Evolutionary conservation across 345 rosid species (phyloP).

Genomic region (Corchorus olitorius): DNA sequence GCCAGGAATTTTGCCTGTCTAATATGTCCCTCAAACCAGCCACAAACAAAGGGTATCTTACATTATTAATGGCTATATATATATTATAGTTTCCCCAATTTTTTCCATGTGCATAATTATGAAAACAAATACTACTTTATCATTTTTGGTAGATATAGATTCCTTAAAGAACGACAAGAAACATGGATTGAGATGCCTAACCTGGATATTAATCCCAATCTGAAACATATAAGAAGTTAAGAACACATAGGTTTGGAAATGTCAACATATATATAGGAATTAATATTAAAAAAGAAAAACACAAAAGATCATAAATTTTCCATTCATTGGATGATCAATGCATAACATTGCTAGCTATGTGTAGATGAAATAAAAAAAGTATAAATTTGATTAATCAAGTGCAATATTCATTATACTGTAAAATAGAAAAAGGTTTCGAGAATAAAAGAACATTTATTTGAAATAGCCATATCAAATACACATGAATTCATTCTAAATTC

Average conservation of each 20-base stretch:
- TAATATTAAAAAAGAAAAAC: too few species aligned
- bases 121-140: background rate
- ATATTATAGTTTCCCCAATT: background rate
- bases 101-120: background rate
- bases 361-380: too few species aligned
- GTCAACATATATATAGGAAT: too few species aligned
- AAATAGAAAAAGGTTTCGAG: background rate
- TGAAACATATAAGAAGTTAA: background rate
- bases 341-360: too few species aligned
- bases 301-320: too few species aligned
- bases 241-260: background rate
- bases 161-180: background rate
- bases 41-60: background rate
- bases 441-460: background rate
- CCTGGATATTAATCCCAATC: conserved; percentile 4
- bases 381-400: too few species aligned
- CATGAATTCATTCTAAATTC: background rate
- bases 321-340: too few species aligned
- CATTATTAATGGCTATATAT: background rate
- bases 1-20: conserved; percentile 7
- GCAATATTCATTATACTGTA: too few species aligned
- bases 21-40: background rate
- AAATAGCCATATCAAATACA: background rate
- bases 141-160: background rate
- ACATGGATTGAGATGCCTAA: background rate